These are phyloP conservation scores for Cordyceps fumosorosea DNA, from an alignment of 2,329 filamentous ascomycete species.

Conservation along the genomic window DNA sequence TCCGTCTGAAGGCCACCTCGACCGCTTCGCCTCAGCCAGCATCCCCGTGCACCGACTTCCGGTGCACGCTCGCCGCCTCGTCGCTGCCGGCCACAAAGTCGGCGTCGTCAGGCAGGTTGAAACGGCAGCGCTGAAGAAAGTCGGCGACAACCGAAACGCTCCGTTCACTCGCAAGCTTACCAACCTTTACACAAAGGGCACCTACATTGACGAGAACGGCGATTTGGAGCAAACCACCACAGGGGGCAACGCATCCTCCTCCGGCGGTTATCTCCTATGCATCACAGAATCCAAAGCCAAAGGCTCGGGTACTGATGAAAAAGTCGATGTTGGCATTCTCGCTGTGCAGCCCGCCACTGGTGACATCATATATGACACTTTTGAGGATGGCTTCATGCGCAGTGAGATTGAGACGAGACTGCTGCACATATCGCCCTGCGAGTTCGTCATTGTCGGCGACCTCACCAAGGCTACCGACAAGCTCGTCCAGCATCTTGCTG, in stretches of 20 bases:
- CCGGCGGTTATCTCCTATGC: conserved; percentile 85
- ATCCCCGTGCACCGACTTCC: conserved; percentile 87
- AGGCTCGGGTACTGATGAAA: conserved; percentile 79
- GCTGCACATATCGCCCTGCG: conserved; percentile 90
- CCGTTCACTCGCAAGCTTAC: conserved; percentile 91
- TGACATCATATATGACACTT: conserved; percentile 91
- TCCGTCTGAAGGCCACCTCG: conserved; percentile 83
- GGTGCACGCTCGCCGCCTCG: conserved; percentile 88
- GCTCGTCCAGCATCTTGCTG: conserved; percentile 80
- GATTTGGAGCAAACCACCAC: conserved; percentile 54
- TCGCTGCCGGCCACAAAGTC: conserved; percentile 90
- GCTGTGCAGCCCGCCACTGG: conserved; percentile 94
- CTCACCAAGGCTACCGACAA: conserved; percentile 90
- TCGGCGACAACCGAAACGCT: conserved; percentile 85
- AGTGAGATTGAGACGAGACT: conserved; percentile 94
- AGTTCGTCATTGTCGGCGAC: conserved; percentile 87
- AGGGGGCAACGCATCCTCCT: conserved; percentile 42
- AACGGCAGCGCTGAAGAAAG: conserved; percentile 92
- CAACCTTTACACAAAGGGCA: conserved; percentile 96
- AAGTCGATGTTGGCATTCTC: conserved; percentile 82
- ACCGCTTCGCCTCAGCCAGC: conserved; percentile 90
- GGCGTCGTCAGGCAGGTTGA: conserved; percentile 92
- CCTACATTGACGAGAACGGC: conserved; percentile 90
- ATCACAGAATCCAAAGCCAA: conserved; percentile 82
- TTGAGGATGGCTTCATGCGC: conserved; percentile 96